Evolutionary conservation across 805 yeast genomes (phyloP).

Genomic region (Metschnikowia koreensis): DNA sequence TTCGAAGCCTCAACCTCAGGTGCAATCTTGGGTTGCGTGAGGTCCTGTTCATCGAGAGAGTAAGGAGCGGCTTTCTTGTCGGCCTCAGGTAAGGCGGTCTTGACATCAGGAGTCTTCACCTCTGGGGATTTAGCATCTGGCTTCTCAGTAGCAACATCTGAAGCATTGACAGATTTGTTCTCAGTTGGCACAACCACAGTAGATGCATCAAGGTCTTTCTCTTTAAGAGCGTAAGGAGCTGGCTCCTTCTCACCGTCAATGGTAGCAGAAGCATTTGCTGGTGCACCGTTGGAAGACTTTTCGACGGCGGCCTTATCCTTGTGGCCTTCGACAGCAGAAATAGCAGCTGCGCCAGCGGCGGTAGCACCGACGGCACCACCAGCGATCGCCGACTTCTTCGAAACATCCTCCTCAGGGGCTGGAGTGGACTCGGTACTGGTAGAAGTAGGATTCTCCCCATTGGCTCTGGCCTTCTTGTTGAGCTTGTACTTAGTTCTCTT

Average conservation of each 20-base stretch:
- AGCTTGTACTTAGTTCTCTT: conserved; percentile 43
- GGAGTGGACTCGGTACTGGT: conserved; percentile 8
- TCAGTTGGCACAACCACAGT: neutral
- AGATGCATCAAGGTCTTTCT: neutral
- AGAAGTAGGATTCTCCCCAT: conserved; percentile 8
- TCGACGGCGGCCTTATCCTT: neutral
- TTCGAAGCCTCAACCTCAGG: neutral
- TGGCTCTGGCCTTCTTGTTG: conserved; percentile 36
- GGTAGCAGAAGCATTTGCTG: neutral
- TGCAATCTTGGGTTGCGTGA: neutral
- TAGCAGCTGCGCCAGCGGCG: conserved; percentile 2
- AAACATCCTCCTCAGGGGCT: conserved; percentile 10
- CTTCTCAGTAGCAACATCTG: neutral
- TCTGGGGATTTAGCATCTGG: neutral
- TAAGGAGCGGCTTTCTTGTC: neutral
- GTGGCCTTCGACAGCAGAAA: neutral
- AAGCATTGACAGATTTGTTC: neutral
- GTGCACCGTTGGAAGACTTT: neutral
- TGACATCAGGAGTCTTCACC: neutral
- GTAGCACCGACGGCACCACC: conserved; percentile 5
- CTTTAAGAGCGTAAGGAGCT: neutral
- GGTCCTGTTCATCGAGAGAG: neutral
- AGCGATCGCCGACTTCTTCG: neutral
- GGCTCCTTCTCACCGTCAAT: neutral
- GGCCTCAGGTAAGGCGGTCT: neutral